Percentiles rank a stretch among this genome's conserved stretches.
Conservation (phyloP, 1,139 yeast genomes). For the Suhomyces wounanorum region DNA sequence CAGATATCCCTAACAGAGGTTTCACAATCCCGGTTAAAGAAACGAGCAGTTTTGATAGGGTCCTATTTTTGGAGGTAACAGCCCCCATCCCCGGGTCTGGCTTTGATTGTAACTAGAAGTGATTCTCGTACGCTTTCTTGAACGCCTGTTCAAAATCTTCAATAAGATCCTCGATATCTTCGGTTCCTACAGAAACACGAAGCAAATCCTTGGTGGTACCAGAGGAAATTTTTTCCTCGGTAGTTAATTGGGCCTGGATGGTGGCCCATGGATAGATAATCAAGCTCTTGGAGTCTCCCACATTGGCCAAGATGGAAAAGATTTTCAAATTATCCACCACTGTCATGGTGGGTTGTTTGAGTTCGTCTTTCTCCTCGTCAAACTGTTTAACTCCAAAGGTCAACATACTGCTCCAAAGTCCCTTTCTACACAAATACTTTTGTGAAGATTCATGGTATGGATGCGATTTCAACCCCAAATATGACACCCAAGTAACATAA, state of each 20-base stretch:
- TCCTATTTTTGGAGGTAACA: no score
- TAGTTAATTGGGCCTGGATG: slow-evolving; percentile 87
- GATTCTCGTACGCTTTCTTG: slow-evolving; percentile 43
- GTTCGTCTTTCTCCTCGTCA: slow-evolving; percentile 69
- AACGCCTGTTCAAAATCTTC: slow-evolving; percentile 85
- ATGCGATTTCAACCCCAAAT: slow-evolving; percentile 86
- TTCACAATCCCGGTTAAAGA: no score
- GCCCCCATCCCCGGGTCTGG: no score
- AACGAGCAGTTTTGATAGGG: no score
- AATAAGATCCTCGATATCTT: slow-evolving; percentile 84
- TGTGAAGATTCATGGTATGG: slow-evolving; percentile 52
- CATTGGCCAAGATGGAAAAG: slow-evolving; percentile 88
- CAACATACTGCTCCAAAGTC: slow-evolving; percentile 83
- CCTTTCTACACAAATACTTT: slow-evolving; percentile 63
- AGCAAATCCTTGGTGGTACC: slow-evolving; percentile 89
- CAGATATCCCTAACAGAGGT: no score
- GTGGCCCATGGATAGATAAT: slow-evolving; percentile 95
- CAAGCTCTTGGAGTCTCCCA: slow-evolving; percentile 92
- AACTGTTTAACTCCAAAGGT: slow-evolving; percentile 84
- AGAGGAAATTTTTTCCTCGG: slow-evolving; percentile 74
- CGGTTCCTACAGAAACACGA: slow-evolving; percentile 82
- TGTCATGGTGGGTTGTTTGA: slow-evolving; percentile 53
- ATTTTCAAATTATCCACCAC: slow-evolving; percentile 51
- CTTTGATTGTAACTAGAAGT: not conserved
- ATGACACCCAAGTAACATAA: slow-evolving; percentile 83